Base-by-base conservation (phyloP, 2,329 filamentous ascomycete species). In the Fusarium floridanum region DNA sequence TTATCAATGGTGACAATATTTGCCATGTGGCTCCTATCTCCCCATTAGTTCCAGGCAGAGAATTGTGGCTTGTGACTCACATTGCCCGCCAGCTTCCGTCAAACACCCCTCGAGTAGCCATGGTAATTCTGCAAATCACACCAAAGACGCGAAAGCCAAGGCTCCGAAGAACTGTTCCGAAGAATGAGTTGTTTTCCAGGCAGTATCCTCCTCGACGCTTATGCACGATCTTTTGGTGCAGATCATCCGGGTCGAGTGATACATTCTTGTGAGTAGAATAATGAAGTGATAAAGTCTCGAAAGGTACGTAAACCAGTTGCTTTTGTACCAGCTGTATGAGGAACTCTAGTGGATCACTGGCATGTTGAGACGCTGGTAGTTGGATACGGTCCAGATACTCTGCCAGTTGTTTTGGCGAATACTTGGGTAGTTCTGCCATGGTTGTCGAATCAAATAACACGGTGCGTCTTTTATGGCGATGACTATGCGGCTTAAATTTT, bases 21-120 rank as follows among this genome's bases (percentile, higher is more conserved):
- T 39, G 55, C 55, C 34, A 59, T 39, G 16, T 59, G 55, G 16
- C 55, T 59, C 55, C 55, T 56, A 3, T 6, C 14, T 17, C 12
- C 16, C 17, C 3, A 4, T 59, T 2, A 59, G 34, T 17, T 22
- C 8, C n/a, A 1, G 3, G 0, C 2, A 9, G 6, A 27, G 34
- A 17, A 24, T 39, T 1, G 16, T 24, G 16, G 16, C n/a, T 10
- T 5, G 0, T 57, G 55, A n/a, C 57, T 43, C 16, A 60, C 57
- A 60, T 60, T 20, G 57, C 57, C 14, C 57, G 6, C 57, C 57
- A 60, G 17, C 57, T 60, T 32, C 57, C 57, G 2, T 60, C 57
- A 41, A 37, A 41, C 29, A 60, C 36, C n/a, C 57, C 57, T n/a
- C 57, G 37, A 20, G 57, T 60, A 32, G 57, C 57, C 57, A 60